Conservation (phyloP, 176 grass and related monocot species). For the Oryza nivara region DNA sequence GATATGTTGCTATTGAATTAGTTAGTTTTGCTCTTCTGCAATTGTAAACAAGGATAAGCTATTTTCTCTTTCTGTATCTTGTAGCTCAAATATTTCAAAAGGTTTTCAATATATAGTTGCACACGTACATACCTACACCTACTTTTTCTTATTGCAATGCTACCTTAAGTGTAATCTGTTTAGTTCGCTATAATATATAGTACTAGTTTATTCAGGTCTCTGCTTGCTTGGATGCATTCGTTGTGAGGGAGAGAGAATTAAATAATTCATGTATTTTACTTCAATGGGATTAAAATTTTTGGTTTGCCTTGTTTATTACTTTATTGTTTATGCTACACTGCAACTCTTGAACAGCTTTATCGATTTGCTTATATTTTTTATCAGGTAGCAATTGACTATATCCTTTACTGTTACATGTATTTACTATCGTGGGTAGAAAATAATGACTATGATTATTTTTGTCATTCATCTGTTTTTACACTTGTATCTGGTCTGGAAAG, state of each 20-base stretch:
- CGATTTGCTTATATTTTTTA: slow-evolving; percentile 24
- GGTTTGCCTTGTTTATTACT: background rate
- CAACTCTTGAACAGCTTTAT: slow-evolving; percentile 19
- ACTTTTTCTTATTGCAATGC: background rate
- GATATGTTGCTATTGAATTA: background rate
- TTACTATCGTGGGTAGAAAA: slow-evolving; percentile 12
- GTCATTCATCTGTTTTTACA: slow-evolving; percentile 17
- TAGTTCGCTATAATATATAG: background rate
- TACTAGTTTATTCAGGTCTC: background rate
- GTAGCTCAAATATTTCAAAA: background rate
- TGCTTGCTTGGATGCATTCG: slow-evolving; percentile 26
- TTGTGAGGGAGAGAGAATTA: slow-evolving; percentile 23
- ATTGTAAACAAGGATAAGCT: background rate
- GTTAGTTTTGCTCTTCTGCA: background rate
- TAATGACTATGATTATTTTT: slow-evolving; percentile 8
- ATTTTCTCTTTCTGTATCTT: background rate
- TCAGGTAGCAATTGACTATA: slow-evolving; percentile 18
- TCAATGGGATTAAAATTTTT: slow-evolving; percentile 19
- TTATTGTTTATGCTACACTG: background rate
- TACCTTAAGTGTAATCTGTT: slow-evolving; percentile 6
- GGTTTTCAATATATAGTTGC: background rate
- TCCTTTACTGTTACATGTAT: background rate
- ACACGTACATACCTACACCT: background rate
- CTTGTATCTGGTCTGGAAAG: slow-evolving; percentile 18
- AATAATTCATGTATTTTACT: slow-evolving; percentile 12